These are phyloP conservation scores for Brassica balearica DNA, from an alignment of 441 rosid species.

Conservation along the genomic window DNA sequence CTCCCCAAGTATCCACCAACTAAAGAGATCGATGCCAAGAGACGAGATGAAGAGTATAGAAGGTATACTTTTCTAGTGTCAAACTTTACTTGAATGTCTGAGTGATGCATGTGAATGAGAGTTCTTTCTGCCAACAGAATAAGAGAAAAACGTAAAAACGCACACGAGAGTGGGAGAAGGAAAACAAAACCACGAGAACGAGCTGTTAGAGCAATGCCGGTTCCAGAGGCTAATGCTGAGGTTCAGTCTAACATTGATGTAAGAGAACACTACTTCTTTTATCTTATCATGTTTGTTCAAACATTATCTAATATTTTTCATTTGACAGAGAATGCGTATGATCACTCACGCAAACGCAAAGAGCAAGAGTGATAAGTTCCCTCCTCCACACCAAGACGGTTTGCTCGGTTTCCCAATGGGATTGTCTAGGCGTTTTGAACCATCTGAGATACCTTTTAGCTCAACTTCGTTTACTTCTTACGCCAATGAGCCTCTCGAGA, in stretches of 20 bases:
- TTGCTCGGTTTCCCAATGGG: conserved; percentile 62
- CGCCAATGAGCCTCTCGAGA: conserved; percentile 66
- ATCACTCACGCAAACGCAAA: conserved; percentile 93
- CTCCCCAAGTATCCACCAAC: conserved; percentile 23
- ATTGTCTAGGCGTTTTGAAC: conserved; percentile 47
- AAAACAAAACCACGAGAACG: conserved; percentile 13
- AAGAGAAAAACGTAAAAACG: conserved; percentile 13
- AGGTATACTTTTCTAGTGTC: conserved; percentile 5
- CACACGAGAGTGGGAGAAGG: conserved; percentile 12
- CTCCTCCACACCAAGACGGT: conserved; percentile 96
- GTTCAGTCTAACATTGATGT: conserved; percentile 27
- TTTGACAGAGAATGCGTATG: conserved; percentile 70
- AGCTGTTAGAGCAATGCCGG: conserved; percentile 30
- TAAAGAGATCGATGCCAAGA: conserved; percentile 30
- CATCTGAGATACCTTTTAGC: conserved; percentile 57
- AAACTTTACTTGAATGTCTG: neutral
- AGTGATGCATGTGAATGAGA: neutral
- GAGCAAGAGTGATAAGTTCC: conserved; percentile 98
- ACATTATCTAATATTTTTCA: neutral
- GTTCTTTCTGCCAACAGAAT: neutral
- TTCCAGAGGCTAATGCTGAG: conserved; percentile 26
- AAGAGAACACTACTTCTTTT: neutral
- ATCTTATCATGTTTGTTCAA: neutral
- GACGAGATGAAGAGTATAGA: conserved; percentile 25
- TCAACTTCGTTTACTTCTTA: conserved; percentile 54